Evolutionary conservation across 169 alveolate genomes (phyloP), one percentile per base, ranked within the genome.

Genomic region (Cyclospora cayetanensis): DNA sequence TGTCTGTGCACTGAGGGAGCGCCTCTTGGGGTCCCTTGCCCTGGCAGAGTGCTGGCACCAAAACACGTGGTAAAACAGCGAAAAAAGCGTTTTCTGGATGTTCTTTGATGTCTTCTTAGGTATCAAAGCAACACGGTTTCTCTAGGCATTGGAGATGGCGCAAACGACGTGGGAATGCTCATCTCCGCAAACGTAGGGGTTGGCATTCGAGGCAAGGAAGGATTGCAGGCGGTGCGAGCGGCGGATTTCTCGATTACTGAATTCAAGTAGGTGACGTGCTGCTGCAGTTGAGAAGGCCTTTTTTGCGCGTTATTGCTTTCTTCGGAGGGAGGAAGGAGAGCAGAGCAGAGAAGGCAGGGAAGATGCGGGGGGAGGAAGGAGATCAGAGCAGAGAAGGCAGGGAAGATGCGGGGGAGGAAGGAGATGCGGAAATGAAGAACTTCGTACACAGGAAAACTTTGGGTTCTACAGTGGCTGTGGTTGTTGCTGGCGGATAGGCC

Each of bases 91-190:
- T n/a, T n/a, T n/a, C n/a, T n/a, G n/a, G n/a, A n/a, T n/a, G n/a
- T n/a, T n/a, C n/a, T n/a, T n/a, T n/a, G n/a, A n/a, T 68, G 63
- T 29, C 50, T 12, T 46, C 46, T 53, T 43, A 91, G 60, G 46
- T 91, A 83, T 84, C 94, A 86, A 50, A 85, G 89, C 68, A 87
- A 79, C 68, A 88, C 91, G 41, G 80, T 91, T 22, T 77, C 91
- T 50, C 76, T 91, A n/a, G 94, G 90, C 35, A 79, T 90, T 27
- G 99, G 99, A 4, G 99, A 98, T 94, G 99, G 99, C 15, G 99
- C 99, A 25, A 98, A 99, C 96, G 99, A 99, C 95, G 99, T 98
- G 37, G 98, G 99, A 31, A 99, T 99, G 99, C 97, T 99, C 43
- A 96, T 97, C 93, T 98, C 98, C 90, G 99, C 99, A 29, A 98